Evolutionary conservation across 192 early-diverging fungal genomes (phyloP), one percentile per base, ranked within the genome.

Genomic region (Gaertneriomyces semiglobifer): DNA sequence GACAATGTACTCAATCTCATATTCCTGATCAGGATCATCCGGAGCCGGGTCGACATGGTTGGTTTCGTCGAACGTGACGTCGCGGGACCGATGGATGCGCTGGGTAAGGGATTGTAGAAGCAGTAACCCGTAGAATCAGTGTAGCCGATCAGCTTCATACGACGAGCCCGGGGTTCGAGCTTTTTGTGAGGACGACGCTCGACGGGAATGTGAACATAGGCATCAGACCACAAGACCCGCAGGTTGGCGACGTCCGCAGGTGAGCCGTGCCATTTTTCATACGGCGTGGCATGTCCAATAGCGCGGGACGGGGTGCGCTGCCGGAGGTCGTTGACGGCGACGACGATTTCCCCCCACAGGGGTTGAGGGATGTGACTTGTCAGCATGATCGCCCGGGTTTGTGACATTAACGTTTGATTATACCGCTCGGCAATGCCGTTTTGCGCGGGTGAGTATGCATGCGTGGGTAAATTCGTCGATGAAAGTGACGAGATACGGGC

Each of bases 381-480:
- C 9, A 20, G 47, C 10, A 63, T 12, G 11, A 63, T 63, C 7
- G 61, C 61, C 38, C 61, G 44, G 16, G 44, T 39, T 39, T 63
- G 61, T 20, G 45, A 20, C 47, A 63, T 46, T 10, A 63, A n/a
- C 9, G 61, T 63, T 1, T 43, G 61, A 33, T 50, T 63, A 33
- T 43, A 63, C 10, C 47, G 44, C 33, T 63, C 61, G 7, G 61
- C 61, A 51, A 63, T 63, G 8, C 45, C 61, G 33, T 63, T 63
- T 63, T 63, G 61, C 47, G 45, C 45, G 33, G 61, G 44, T 11
- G 61, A 63, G 47, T 63, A 63, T 9, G 61, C 45, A 1, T 63
- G 47, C 7, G 61, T 50, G 11, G 61, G 61, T n/a, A n/a, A n/a
- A n/a, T n/a, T n/a, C n/a, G n/a, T n/a, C n/a, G n/a, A n/a, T n/a